phyloP scores from a whole-genome alignment of 805 yeast genomes.

The Metschnikowia bowlesiae region DNA sequence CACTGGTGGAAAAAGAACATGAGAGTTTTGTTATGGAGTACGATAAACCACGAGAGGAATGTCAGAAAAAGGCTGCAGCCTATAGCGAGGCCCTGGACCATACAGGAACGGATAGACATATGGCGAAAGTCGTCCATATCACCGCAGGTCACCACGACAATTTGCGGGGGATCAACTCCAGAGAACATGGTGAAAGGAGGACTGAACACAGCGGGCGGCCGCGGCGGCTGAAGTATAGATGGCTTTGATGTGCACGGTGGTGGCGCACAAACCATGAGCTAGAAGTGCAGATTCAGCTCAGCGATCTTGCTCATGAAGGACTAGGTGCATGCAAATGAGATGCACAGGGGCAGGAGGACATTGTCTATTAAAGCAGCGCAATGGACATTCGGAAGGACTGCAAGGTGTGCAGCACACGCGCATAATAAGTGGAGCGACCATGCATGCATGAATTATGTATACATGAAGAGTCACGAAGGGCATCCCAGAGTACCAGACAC shows the following conservation, averaged over 20 bases:
- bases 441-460: not conserved
- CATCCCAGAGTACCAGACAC: not conserved
- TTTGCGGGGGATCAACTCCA: slow-evolving; percentile 6
- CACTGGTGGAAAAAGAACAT: slow-evolving; percentile 69
- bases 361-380: slow-evolving; percentile 4
- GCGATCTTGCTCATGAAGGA: not conserved
- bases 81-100: slow-evolving; percentile 13
- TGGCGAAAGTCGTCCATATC: slow-evolving; percentile 6
- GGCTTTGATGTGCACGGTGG: not conserved
- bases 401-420: not conserved
- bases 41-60: slow-evolving; percentile 14
- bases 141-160: slow-evolving; percentile 11
- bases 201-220: not conserved
- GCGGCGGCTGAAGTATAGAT: not conserved
- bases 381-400: not conserved
- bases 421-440: not conserved
- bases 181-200: slow-evolving; percentile 4
- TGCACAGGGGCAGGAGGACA: not conserved
- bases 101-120: slow-evolving; percentile 6
- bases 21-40: slow-evolving; percentile 53
- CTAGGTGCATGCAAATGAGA: not conserved
- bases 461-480: not conserved
- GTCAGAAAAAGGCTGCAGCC: slow-evolving; percentile 14
- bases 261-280: not conserved
- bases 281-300: not conserved